Evolutionary conservation across 768 basidiomycete species (phyloP), one percentile per base, ranked within the genome.

Genomic region (Tricholoma sp.): DNA sequence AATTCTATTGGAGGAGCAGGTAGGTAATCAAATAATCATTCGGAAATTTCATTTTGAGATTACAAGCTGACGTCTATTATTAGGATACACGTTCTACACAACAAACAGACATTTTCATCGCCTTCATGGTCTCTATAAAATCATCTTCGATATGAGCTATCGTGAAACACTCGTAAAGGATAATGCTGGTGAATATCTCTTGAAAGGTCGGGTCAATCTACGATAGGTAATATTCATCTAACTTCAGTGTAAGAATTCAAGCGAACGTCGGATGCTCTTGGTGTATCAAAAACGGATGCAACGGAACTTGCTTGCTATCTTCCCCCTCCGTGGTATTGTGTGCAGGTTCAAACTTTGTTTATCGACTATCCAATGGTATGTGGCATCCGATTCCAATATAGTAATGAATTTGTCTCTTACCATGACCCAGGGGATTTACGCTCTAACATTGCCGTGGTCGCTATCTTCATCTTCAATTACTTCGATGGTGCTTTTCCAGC

Each of bases 61-160:
- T n/a, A n/a, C n/a, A 48, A 4, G 24, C 20, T 28, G 29, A 1
- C 6, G 31, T 28, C 36, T 20, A 59, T 29, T 50, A 17, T 8
- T 47, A 77, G 77, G 72, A 2, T 80, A 74, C 58, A 63, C 73
- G 2, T 77, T 75, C 54, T 76, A 71, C 69, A 71, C 73, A 1
- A 64, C 64, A 3, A 72, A 77, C 55, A 6, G 20, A 0, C 56
- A 68, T 52, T 81, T 73, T 55, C 65, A 72, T 53, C 68, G 70
- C n/a, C 68, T 79, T 52, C 66, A 70, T 29, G 56, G 67, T 12
- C 68, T 80, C 12, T 75, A 75, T 57, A 62, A 64, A 1, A 69
- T 76, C 13, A 64, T 74, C 0, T 80, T 79, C 50, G 69, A 70
- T 29, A 51, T 56, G 0, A 58, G 65, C 11, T 74, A 74, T 57